Percentiles rank a stretch among this genome's conserved stretches.
Evolutionary conservation across 768 basidiomycete genomes (phyloP).

Genomic region (Termitomyces eurrhizus): DNA sequence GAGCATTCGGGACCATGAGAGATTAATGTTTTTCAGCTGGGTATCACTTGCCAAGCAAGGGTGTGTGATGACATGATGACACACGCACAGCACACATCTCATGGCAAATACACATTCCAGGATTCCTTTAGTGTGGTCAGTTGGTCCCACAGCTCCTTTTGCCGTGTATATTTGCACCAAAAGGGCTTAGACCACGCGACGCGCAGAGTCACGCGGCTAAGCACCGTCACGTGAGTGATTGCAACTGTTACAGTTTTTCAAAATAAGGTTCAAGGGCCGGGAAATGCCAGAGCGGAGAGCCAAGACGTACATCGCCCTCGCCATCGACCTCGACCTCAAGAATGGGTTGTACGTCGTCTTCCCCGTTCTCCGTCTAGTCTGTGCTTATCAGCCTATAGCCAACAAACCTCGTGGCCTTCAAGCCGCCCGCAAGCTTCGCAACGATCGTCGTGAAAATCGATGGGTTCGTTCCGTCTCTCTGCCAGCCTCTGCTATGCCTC

Average conservation of each 20-base stretch:
- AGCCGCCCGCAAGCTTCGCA: conserved; percentile 98
- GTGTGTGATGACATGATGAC: neutral
- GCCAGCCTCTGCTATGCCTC: neutral
- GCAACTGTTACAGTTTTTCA: conserved; percentile 36
- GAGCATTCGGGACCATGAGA: neutral
- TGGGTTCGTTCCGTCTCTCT: conserved; percentile 62
- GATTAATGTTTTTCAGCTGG: neutral
- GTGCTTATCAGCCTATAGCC: conserved; percentile 42
- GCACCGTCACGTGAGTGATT: conserved; percentile 6
- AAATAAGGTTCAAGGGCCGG: conserved; percentile 43
- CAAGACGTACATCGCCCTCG: conserved; percentile 4
- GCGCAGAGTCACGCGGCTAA: conserved; percentile 4
- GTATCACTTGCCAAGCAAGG: neutral
- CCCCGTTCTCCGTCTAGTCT: conserved; percentile 10
- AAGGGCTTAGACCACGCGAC: neutral
- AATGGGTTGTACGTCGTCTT: conserved; percentile 77
- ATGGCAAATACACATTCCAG: too few relatives aligned
- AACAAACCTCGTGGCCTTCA: conserved; percentile 99
- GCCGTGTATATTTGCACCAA: too few relatives aligned
- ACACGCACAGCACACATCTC: too few relatives aligned
- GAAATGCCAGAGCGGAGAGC: conserved; percentile 21
- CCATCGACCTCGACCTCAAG: conserved; percentile 56
- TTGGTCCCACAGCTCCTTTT: too few relatives aligned
- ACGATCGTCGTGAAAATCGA: conserved; percentile 89
- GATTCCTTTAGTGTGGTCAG: too few relatives aligned